Evolutionary conservation across 352 stramenopile species (phyloP), one percentile per base, ranked within the genome.

Genomic region (Albugo candida): DNA sequence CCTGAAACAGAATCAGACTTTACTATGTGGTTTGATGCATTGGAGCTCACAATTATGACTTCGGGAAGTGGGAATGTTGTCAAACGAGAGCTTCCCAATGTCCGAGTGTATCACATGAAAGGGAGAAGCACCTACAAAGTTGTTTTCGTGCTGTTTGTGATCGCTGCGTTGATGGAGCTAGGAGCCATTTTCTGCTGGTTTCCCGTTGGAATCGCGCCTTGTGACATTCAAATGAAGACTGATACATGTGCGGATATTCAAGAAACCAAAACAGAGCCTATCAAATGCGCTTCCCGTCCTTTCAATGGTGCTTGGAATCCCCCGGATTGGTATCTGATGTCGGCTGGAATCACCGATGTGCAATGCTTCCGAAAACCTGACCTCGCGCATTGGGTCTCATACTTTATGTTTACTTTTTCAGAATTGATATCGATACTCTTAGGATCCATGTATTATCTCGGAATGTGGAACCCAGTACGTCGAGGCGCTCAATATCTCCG

Each of bases 1-100:
- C 72, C 72, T 36, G 72, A 85, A 58, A 85, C 72, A n/a, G 72
- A 85, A 41, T 59, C 71, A 44, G 72, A 82, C 53, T 85, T 83
- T 51, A 68, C 60, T 8, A 83, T 85, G 72, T 85, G 72, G 72
- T 85, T 85, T 49, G 72, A 85, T 48, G 72, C 70, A 1, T 55
- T 85, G 21, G 72, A 85, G 56, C 70, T 71, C 45, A 83, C 70
- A 17, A 64, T 85, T 59, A 83, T 85, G 69, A 78, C 67, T 8
- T 56, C 63, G 0, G 72, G 70, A 1, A 74, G 59, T 2, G 72
- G 72, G 13, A 85, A 83, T 51, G 70, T 85, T 16, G 64, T 85
- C 37, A 80, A 83, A 60, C 58, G 72, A n/a, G 65, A 85, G 35
- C 55, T 85, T n/a, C 70, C 72, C 40, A 84, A 84, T 52, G 72